A percentile compares a stretch with the other conserved stretches of the same genome.
Evolutionary conservation across 1,284 basidiomycete genomes (phyloP).

Genomic region (Cutaneotrichosporon spelunceum): DNA sequence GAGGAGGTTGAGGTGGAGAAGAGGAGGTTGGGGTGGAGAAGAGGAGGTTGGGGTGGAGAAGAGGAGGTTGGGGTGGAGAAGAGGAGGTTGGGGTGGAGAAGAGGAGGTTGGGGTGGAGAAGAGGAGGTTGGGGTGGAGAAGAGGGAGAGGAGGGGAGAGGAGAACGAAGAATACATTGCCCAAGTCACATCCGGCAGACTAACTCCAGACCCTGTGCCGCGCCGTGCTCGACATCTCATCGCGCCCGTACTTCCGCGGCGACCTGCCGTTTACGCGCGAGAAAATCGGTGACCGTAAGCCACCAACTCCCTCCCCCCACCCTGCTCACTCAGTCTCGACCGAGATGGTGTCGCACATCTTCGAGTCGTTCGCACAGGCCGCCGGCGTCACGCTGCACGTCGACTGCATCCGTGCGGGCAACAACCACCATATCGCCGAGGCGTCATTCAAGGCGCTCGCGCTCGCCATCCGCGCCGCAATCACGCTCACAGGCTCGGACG

Average conservation of each 20-base stretch:
- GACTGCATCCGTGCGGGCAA: slow-evolving; percentile 93
- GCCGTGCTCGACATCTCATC: slow-evolving; percentile 98
- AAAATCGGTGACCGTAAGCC: slow-evolving; percentile 82
- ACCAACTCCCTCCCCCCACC: background rate
- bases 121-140: too few species aligned
- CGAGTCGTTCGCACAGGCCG: slow-evolving; percentile 51
- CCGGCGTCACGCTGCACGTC: slow-evolving; percentile 62
- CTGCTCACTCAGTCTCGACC: slow-evolving; percentile 61
- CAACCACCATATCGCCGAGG: slow-evolving; percentile 95
- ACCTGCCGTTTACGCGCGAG: slow-evolving; percentile 85
- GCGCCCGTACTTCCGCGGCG: slow-evolving; percentile 88
- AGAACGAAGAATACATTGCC: too few species aligned
- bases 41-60: too few species aligned
- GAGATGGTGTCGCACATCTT: slow-evolving; percentile 75
- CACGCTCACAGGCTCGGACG: slow-evolving; percentile 79
- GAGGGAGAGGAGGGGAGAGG: too few species aligned
- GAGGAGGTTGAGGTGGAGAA: background rate
- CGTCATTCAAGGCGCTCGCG: slow-evolving; percentile 95
- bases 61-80: too few species aligned
- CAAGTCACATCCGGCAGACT: background rate
- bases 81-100: too few species aligned
- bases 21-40: too few species aligned
- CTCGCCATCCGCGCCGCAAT: slow-evolving; percentile 93
- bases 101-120: too few species aligned
- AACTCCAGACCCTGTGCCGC: slow-evolving; percentile 74